Percentiles rank a stretch among this genome's conserved stretches.
phyloP scores from a whole-genome alignment of 768 basidiomycete genomes.

The Solioccasus polychromus region DNA sequence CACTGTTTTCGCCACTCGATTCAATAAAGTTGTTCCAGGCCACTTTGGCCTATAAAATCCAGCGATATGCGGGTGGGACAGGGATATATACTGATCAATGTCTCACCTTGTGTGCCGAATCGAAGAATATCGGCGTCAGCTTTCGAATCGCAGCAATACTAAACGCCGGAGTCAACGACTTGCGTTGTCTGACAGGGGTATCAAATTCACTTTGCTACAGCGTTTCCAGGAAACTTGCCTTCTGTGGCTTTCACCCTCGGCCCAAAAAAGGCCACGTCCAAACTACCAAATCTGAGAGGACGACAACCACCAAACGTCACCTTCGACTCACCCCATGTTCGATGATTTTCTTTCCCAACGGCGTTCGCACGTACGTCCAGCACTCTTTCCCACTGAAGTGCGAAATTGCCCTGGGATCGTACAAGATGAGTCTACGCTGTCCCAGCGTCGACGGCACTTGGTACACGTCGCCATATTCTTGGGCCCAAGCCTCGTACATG shows the following conservation, averaged over 20 bases:
- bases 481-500: constrained; percentile 21
- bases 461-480: constrained; percentile 15
- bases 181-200: constrained; percentile 20
- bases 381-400: constrained; percentile 10
- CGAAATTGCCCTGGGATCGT: constrained; percentile 39
- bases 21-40: constrained; percentile 31
- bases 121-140: constrained; percentile 23
- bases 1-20: constrained; percentile 13
- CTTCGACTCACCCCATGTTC: constrained; percentile 15
- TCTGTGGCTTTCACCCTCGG: constrained; percentile 43
- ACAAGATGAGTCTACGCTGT: constrained; percentile 13
- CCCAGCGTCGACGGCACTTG: constrained; percentile 14
- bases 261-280: constrained; percentile 31
- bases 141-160: constrained; percentile 23
- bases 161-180: constrained; percentile 26
- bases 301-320: not conserved
- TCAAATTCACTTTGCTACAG: not conserved
- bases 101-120: constrained; percentile 27
- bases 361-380: constrained; percentile 40
- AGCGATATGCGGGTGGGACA: not conserved
- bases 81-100: not conserved
- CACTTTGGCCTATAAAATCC: constrained; percentile 21
- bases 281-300: not conserved
- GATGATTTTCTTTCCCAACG: constrained; percentile 32
- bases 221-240: too few species aligned